A percentile compares a stretch with the other conserved stretches of the same genome.
These are phyloP conservation scores for Colletotrichum sp. DNA, from an alignment of 2,329 filamentous ascomycete species.

Conservation along the genomic window DNA sequence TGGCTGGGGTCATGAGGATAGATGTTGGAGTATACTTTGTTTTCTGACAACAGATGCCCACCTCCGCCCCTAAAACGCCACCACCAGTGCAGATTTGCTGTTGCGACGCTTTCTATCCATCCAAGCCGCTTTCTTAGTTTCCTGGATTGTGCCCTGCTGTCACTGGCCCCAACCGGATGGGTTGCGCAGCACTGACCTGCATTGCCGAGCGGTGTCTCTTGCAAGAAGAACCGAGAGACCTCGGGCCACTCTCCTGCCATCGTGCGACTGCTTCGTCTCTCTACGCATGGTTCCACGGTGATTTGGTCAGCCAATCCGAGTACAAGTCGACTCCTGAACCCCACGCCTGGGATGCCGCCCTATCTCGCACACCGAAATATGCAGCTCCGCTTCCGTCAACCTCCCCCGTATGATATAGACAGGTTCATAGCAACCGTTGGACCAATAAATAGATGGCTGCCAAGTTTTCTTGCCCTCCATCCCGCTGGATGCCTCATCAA, in stretches of 20 bases:
- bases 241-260: rapidly evolving
- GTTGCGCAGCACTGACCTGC: no score
- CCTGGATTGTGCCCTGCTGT: no score
- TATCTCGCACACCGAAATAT: rapidly evolving
- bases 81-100: not conserved
- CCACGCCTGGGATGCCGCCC: not conserved
- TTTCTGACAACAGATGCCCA: no score
- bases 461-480: not conserved
- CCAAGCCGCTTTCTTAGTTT: rapidly evolving
- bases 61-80: no score
- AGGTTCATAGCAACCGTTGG: not conserved
- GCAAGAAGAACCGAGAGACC: not conserved
- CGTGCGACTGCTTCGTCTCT: not conserved
- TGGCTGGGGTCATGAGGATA: not conserved
- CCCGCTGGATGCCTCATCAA: not conserved
- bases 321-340: not conserved
- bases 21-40: not conserved
- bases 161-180: no score
- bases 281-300: rapidly evolving
- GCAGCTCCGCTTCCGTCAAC: no score
- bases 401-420: rapidly evolving
- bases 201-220: not conserved
- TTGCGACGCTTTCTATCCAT: rapidly evolving
- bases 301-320: rapidly evolving
- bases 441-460: not conserved